phyloP scores from a whole-genome alignment of 2,329 filamentous ascomycete genomes.

The Aphanoascus verrucosus region DNA sequence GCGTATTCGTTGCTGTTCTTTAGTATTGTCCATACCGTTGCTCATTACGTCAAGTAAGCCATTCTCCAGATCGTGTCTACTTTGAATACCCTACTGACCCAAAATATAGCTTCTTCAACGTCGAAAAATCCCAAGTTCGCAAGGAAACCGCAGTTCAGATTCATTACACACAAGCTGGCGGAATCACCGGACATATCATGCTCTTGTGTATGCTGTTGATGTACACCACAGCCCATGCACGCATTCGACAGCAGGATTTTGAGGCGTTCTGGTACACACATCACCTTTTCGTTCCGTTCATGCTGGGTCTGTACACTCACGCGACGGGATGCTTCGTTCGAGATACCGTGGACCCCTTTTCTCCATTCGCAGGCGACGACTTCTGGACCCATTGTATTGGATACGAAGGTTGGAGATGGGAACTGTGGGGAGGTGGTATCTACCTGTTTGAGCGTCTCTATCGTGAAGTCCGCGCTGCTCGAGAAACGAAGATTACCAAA shows the following conservation, averaged over 20 bases:
- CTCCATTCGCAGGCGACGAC: constrained; percentile 67
- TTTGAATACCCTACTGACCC: not conserved
- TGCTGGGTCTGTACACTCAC: constrained; percentile 89
- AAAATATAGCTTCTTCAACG: constrained; percentile 72
- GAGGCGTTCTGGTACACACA: constrained; percentile 99
- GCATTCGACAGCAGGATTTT: constrained; percentile 92
- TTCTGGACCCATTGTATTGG: constrained; percentile 94
- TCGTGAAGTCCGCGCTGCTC: constrained; percentile 74
- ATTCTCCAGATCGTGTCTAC: not conserved
- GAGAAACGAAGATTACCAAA: constrained; percentile 79
- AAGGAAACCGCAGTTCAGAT: constrained; percentile 74
- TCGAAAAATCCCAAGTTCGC: constrained; percentile 74
- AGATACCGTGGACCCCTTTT: constrained; percentile 59
- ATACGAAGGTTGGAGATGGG: constrained; percentile 96
- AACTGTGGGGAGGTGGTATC: constrained; percentile 71
- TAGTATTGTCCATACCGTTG: constrained; percentile 61
- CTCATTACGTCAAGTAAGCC: constrained; percentile 86
- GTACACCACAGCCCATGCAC: constrained; percentile 88
- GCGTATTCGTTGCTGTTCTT: constrained; percentile 83
- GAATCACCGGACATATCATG: constrained; percentile 95
- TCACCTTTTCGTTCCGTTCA: constrained; percentile 93
- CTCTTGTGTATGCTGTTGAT: constrained; percentile 97
- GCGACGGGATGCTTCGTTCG: constrained; percentile 94
- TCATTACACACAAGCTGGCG: constrained; percentile 79
- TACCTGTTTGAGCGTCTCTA: constrained; percentile 85